Evolutionary conservation across 2,329 filamentous ascomycete genomes (phyloP), one percentile per base, ranked within the genome.

Genomic region (Basipetospora chlamydospora): DNA sequence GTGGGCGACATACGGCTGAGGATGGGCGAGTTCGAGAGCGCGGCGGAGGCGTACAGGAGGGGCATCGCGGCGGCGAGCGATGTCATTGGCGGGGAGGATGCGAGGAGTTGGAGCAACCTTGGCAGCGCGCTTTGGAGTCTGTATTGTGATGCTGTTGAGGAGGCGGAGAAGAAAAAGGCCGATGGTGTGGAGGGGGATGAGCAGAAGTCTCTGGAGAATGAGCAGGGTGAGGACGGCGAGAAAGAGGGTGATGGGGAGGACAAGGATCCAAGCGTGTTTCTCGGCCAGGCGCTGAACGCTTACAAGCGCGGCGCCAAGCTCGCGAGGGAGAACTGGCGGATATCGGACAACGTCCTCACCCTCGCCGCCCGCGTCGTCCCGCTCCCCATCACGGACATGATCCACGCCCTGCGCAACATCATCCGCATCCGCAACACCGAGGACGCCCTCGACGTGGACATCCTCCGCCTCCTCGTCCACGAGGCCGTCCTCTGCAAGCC

Each of bases 321-420:
- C 17, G 85, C 92, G 35, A 72, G 84, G 55, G 78, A 86, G 47
- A 88, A 88, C 59, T 83, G 80, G 70, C 77, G 84, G 46, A 95
- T 98, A 54, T 96, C 88, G 88, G 84, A 93, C 52, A 98, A 98
- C 49, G 80, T 96, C 12, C 72, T 98, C 39, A 90, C 86, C 0
- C 77, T 96, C 16, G 80, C 83, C 0, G 74, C 82, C 0, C 81
- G 84, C 2, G 70, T 90, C 20, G 68, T 67, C 1, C 87, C 88
- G 0, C 79, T 83, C 0, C 74, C 80, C 1, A 77, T 85, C 50
- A 55, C 64, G 1, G 85, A 95, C 42, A 73, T 94, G 35, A 61
- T 94, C 22, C 66, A 78, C 4, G 84, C 84, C 0, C 69, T 90
- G 41, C 72, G 70, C 28, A 74, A 79, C 42, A 67, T 96, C 35